Conservation (phyloP, 2,329 filamentous ascomycete genomes). For the Nigrograna mackinnonii region DNA sequence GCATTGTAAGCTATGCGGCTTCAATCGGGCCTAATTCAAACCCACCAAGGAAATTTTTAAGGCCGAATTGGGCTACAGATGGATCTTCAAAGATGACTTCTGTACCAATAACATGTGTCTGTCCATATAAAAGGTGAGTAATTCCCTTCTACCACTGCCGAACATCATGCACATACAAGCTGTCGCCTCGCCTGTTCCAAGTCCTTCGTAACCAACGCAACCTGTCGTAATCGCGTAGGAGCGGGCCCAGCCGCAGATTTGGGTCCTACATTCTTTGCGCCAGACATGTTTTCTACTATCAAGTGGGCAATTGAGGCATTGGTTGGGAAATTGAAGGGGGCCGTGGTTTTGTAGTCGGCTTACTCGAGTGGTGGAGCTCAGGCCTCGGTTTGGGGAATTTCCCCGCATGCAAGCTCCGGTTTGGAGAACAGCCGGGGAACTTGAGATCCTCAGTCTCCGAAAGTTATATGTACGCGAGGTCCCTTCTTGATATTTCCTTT, state of each 20-base stretch:
- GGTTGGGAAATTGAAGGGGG: too few species aligned
- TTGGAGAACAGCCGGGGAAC: too few species aligned
- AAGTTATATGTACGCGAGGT: too few species aligned
- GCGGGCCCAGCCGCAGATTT: slow-evolving; percentile 10
- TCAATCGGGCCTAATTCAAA: background rate
- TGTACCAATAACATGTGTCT: slow-evolving; percentile 43
- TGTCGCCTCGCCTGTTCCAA: slow-evolving; percentile 25
- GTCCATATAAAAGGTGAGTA: slow-evolving; percentile 3
- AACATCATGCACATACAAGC: slow-evolving; percentile 20
- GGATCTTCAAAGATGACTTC: slow-evolving; percentile 46
- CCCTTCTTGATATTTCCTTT: too few species aligned
- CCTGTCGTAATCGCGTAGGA: slow-evolving; percentile 39
- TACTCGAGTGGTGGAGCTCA: too few species aligned
- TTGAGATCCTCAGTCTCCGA: too few species aligned
- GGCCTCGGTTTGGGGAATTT: too few species aligned
- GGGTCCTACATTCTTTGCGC: slow-evolving; percentile 9
- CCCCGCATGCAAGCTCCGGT: too few species aligned
- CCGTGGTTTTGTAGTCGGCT: too few species aligned
- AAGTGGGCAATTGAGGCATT: too few species aligned
- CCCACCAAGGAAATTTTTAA: slow-evolving; percentile 45
- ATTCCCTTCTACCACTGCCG: background rate
- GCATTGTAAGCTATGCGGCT: slow-evolving; percentile 1
- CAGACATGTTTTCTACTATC: too few species aligned
- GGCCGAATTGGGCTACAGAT: slow-evolving; percentile 41
- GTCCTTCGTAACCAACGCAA: slow-evolving; percentile 36